Evolutionary conservation across 345 rosid species (phyloP), one percentile per base, ranked within the genome.

Genomic region (Streptanthus diversifolius): DNA sequence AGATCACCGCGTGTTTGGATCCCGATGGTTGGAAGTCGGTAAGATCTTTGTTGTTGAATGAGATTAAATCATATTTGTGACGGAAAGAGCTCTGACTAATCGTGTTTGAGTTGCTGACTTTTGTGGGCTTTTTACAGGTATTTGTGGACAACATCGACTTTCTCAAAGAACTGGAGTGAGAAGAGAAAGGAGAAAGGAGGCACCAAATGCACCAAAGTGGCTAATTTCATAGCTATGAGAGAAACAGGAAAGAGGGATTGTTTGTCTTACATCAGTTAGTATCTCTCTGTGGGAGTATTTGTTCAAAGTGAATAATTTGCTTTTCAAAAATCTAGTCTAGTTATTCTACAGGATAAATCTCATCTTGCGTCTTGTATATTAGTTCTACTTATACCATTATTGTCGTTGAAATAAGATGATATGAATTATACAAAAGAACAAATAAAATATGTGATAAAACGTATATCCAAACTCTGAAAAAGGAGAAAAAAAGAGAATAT

Each of bases 11-110:
- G 14, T 95, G 97, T 85, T 80, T 95, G 77, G 98, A 95, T 82
- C 96, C 99, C 15, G 98, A 95, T 58, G 98, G 98, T 68, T 95
- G 99, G 99, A 95, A 95, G 75, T 55, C 99, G 90, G 99, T 95
- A 86, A 70, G 86, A 51, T 19, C 1, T 15, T 24, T 58, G 79
- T 19, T 27, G 18, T 51, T 47, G 69, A 40, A 11, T 7, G 56
- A 30, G 57, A 61, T 68, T 45, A 2, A 71, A 27, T 43, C 60
- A 24, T 3, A 30, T 43, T n/a, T n/a, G n/a, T 32, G 37, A 66
- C 48, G 63, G 49, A 47, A 56, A 44, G 47, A 74, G 43, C 24
- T 41, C 25, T 37, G 43, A 35, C 2, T 43, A 8, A n/a, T 44
- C 15, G 29, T 7, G 43, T 15, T 21, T 61, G 74, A 47, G 70